Evolutionary conservation across 768 basidiomycete genomes (phyloP), one percentile per base, ranked within the genome.

Genomic region (Suillus tomentosus): DNA sequence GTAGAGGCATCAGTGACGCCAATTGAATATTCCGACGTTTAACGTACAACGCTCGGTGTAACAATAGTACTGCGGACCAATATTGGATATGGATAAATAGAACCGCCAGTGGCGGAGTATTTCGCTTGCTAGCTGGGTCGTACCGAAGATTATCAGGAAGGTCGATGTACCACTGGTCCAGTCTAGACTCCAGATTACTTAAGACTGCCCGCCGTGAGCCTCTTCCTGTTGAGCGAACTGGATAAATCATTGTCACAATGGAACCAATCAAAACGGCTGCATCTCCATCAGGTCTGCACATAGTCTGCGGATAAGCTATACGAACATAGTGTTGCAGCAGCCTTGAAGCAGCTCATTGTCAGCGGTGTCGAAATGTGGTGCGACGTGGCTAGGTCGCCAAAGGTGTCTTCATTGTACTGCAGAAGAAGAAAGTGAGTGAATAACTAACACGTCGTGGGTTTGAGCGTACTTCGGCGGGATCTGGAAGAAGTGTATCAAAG

Each of bases 1-100:
- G 64, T 39, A 64, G 9, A 10, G 56, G 66, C 40, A 55, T 70
- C 22, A 71, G 60, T 15, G 64, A 63, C 4, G 54, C 54, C 53
- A 8, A n/a, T 62, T 31, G 11, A 66, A 43, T 43, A 53, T 17
- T 27, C 3, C 10, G 43, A 64, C 36, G 57, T 50, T 19, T 17
- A 31, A 82, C 91, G 81, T 74, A 92, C 91, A 92, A 94, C 17
- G 89, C 90, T 60, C 92, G 83, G 73, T 93, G 84, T 45, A 93
- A 79, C 43, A 94, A 78, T 14, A 94, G 79, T 5, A 93, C 87
- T 19, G 89, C 82, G 8, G 85, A 86, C 85, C 90, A 91, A 72
- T 94, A 93, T 66, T 90, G 82, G 62, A 91, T 81, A 68, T 94
- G 89, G 48, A 93, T 77, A 54, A 85, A 81, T 37, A 92, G 73